Percentiles rank a stretch among this genome's conserved stretches.
Conservation (phyloP, 2,329 filamentous ascomycete species). For the Alternaria viburni region DNA sequence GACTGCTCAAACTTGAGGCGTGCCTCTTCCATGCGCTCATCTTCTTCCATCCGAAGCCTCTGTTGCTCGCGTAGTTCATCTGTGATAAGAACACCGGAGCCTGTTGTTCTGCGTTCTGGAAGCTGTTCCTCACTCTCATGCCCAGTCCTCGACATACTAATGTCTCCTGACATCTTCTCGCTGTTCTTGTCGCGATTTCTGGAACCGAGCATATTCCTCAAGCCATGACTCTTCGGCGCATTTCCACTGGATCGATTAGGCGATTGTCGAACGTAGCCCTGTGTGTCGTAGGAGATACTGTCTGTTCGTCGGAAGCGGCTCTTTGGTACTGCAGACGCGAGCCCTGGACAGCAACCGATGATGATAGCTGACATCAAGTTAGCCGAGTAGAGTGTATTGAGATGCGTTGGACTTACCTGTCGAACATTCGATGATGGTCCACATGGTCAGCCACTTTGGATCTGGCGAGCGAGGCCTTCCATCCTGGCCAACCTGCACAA, state of each 20-base stretch:
- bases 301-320: neutral
- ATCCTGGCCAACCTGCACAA: constrained; percentile 43
- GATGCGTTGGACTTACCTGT: constrained; percentile 34
- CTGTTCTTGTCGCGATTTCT: constrained; percentile 5
- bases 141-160: constrained; percentile 5
- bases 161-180: constrained; percentile 3
- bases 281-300: constrained; percentile 7
- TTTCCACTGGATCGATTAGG: constrained; percentile 4
- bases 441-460: constrained; percentile 47
- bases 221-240: neutral
- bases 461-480: constrained; percentile 34
- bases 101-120: constrained; percentile 6
- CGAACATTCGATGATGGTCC: constrained; percentile 46
- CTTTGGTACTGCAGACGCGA: constrained; percentile 23
- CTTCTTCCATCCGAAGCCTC: constrained; percentile 4
- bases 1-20: neutral
- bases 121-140: constrained; percentile 20
- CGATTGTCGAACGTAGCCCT: constrained; percentile 23
- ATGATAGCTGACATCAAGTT: constrained; percentile 23
- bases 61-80: constrained; percentile 9
- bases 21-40: constrained; percentile 1
- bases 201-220: constrained; percentile 16
- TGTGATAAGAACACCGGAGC: constrained; percentile 6
- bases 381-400: neutral
- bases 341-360: constrained; percentile 32